phyloP scores from a whole-genome alignment of 2,329 filamentous ascomycete species.

The Cryoendolithus antarcticus region DNA sequence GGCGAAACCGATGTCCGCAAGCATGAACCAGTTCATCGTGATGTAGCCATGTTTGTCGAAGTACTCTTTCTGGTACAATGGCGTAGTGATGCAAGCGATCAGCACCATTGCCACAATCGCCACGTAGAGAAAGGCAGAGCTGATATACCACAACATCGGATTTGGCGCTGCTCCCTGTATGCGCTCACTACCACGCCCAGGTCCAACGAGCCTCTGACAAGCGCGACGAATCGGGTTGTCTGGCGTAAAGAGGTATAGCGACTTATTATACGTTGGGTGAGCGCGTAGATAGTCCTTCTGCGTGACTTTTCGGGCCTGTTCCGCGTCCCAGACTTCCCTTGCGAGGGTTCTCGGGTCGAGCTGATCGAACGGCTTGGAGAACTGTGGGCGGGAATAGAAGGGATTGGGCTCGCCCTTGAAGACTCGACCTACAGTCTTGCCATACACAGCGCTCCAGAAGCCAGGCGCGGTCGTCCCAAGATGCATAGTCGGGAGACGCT shows the following conservation, averaged over 20 bases:
- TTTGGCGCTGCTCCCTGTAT: slow-evolving; percentile 85
- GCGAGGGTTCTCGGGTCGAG: slow-evolving; percentile 81
- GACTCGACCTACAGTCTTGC: slow-evolving; percentile 16
- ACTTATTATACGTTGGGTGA: slow-evolving; percentile 85
- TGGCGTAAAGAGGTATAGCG: slow-evolving; percentile 75
- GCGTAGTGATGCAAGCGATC: slow-evolving; percentile 85
- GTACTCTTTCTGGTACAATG: slow-evolving; percentile 83
- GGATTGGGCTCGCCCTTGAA: slow-evolving; percentile 65
- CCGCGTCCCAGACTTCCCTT: slow-evolving; percentile 73
- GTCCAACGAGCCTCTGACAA: slow-evolving; percentile 83
- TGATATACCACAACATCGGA: slow-evolving; percentile 79
- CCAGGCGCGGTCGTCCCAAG: slow-evolving; percentile 6
- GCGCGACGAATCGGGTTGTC: slow-evolving; percentile 64
- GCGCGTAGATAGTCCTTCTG: slow-evolving; percentile 82
- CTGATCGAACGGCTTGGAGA: slow-evolving; percentile 59
- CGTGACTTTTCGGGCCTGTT: slow-evolving; percentile 69
- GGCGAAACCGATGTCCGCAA: slow-evolving; percentile 83
- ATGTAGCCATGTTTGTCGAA: slow-evolving; percentile 34
- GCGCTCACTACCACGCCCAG: slow-evolving; percentile 73
- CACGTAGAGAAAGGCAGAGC: slow-evolving; percentile 87
- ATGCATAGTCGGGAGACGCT: slow-evolving; percentile 4
- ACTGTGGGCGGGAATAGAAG: slow-evolving; percentile 76
- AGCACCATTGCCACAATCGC: slow-evolving; percentile 97
- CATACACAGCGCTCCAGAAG: slow-evolving; percentile 14
- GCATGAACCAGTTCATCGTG: slow-evolving; percentile 84